A percentile compares a stretch with the other conserved stretches of the same genome.
Evolutionary conservation across 129 eudicot species (phyloP).

Genomic region (Silybum marianum): DNA sequence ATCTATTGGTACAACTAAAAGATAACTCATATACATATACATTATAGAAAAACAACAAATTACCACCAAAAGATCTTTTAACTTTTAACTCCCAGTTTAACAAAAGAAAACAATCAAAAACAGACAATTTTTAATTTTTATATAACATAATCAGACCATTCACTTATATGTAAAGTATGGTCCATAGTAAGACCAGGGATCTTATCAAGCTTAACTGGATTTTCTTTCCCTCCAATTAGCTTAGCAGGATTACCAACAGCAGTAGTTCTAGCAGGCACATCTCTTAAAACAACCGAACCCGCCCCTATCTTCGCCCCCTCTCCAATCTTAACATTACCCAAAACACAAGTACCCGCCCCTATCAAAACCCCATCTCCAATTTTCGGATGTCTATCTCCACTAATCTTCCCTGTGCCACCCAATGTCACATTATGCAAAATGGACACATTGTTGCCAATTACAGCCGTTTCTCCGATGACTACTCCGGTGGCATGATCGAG

Average conservation of each 20-base stretch:
- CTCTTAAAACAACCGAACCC: slow-evolving; percentile 59
- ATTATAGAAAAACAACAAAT: not conserved
- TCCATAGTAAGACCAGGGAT: slow-evolving; percentile 95
- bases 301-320: slow-evolving; percentile 68
- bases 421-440: slow-evolving; percentile 68
- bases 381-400: slow-evolving; percentile 66
- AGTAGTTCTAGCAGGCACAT: slow-evolving; percentile 52
- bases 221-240: slow-evolving; percentile 37
- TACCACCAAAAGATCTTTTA: not conserved
- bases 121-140: slow-evolving; percentile 14
- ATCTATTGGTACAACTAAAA: slow-evolving; percentile 19
- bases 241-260: slow-evolving; percentile 75
- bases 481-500: slow-evolving; percentile 79
- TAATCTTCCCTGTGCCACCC: slow-evolving; percentile 64
- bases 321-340: slow-evolving; percentile 61
- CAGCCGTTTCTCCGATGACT: slow-evolving; percentile 67
- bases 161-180: slow-evolving; percentile 75
- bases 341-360: slow-evolving; percentile 64
- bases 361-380: slow-evolving; percentile 75
- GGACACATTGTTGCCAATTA: slow-evolving; percentile 55
- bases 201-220: slow-evolving; percentile 68
- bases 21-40: slow-evolving; percentile 3
- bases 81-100: not conserved
- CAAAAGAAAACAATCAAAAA: not conserved
- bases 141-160: slow-evolving; percentile 84